Base-by-base conservation (phyloP, 768 basidiomycete species). In the Tulasnella sp. region DNA sequence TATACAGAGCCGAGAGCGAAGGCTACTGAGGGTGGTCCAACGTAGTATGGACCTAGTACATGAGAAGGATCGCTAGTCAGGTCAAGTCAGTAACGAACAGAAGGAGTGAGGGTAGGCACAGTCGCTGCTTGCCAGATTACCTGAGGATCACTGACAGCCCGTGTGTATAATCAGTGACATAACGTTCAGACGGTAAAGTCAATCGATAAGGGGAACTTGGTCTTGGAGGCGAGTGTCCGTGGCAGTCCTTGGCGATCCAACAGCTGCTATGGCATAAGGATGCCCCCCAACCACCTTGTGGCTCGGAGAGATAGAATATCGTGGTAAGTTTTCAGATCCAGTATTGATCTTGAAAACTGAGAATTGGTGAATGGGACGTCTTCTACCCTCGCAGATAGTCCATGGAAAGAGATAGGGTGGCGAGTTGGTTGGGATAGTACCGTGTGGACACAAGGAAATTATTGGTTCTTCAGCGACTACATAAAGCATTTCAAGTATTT, bases 1-100 rank as follows among this genome's bases (percentile, higher is more conserved):
- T 87, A 87, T 1, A 72, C 66, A 0, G 83, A 86, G 2, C 87
- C 86, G 62, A 77, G 93, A 25, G 85, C 86, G 31, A 83, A 74
- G 56, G 77, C 78, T n/a, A 73, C 63, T 2, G 80, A 72, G 15
- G 86, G 86, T 3, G 85, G 83, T 12, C 86, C 85, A 63, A 80
- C 83, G 63, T 85, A 86, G 66, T 89, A 90, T 0, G 87, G 89
- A 56, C 78, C 78, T 24, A 86, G 87, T 57, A 53, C 46, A 49
- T 51, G 37, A 3, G n/a, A 16, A 16, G 19, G 39, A n/a, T 40
- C 27, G n/a, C 19, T 40, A 6, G 39, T 5, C 19, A 27, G 24
- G 13, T 22, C 35, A 49, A n/a, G 41, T 42, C 10, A 49, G 12
- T 19, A 24, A 27, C 22, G 28, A 24, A 4, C 24, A 42, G 32